These are phyloP conservation scores for Henckelia pumila DNA, from an alignment of 257 asterid genomes.

Conservation along the genomic window DNA sequence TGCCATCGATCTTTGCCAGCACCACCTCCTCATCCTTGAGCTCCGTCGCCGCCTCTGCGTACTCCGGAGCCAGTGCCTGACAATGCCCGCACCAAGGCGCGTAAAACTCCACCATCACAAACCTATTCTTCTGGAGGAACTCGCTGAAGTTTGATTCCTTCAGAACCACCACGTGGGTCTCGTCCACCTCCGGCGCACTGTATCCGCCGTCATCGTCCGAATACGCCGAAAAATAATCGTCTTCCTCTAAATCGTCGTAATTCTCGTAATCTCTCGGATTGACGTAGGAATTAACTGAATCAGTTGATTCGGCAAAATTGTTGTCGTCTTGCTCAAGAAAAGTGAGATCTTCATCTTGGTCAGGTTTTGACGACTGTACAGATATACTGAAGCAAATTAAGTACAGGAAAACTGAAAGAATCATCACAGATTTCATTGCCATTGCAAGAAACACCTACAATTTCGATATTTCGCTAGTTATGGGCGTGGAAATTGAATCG, in stretches of 20 bases:
- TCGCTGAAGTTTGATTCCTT: conserved; percentile 65
- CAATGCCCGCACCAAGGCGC: conserved; percentile 98
- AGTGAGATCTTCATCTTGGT: conserved; percentile 74
- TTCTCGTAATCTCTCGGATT: conserved; percentile 54
- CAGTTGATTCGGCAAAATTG: conserved; percentile 24
- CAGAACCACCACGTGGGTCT: conserved; percentile 68
- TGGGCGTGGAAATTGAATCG: not conserved
- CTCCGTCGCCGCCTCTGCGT: conserved; percentile 78
- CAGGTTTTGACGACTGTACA: conserved; percentile 33
- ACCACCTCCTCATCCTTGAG: conserved; percentile 66
- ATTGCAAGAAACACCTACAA: conserved; percentile 13
- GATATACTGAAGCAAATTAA: conserved; percentile 35
- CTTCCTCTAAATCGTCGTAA: conserved; percentile 53
- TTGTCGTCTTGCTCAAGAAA: conserved; percentile 64
- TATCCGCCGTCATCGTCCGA: conserved; percentile 47
- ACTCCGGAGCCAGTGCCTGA: conserved; percentile 79
- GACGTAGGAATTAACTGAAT: conserved; percentile 29
- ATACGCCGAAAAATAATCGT: conserved; percentile 30
- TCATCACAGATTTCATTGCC: conserved; percentile 37
- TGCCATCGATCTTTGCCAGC: conserved; percentile 79
- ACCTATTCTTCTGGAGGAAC: conserved; percentile 53
- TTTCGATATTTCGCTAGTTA: not conserved
- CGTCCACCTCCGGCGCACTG: conserved; percentile 53
- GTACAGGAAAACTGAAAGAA: conserved; percentile 42
- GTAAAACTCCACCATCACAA: conserved; percentile 84